These are phyloP conservation scores for Eutypa lata DNA, from an alignment of 2,329 filamentous ascomycete genomes.

Conservation along the genomic window DNA sequence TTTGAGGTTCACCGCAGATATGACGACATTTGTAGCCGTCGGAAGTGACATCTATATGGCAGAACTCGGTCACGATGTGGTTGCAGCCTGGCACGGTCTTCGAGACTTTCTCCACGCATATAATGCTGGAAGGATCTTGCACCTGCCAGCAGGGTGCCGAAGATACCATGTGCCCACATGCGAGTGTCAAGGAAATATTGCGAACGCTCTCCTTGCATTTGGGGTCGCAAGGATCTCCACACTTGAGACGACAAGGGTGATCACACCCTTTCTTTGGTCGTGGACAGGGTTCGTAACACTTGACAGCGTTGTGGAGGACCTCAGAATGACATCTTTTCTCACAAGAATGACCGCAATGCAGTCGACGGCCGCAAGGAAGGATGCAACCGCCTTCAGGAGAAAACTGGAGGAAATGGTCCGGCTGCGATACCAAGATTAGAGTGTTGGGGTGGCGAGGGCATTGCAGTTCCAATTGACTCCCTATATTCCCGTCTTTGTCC, in stretches of 20 bases:
- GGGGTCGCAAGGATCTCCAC: constrained; percentile 40
- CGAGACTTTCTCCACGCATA: constrained; percentile 44
- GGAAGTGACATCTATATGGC: constrained; percentile 42
- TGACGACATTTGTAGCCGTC: constrained; percentile 43
- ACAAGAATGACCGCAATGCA: constrained; percentile 48
- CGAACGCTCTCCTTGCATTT: constrained; percentile 33
- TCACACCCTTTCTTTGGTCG: constrained; percentile 38
- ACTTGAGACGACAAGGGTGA: constrained; percentile 41
- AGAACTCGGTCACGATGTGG: constrained; percentile 50
- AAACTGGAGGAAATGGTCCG: constrained; percentile 54
- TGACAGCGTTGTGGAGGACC: constrained; percentile 42
- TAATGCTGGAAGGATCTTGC: constrained; percentile 43
- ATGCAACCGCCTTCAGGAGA: constrained; percentile 63
- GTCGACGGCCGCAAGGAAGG: constrained; percentile 45
- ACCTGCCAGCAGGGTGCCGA: constrained; percentile 34
- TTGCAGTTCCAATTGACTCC: constrained; percentile 47
- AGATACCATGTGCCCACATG: constrained; percentile 39
- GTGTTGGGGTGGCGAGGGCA: constrained; percentile 60
- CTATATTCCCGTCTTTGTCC: constrained; percentile 41
- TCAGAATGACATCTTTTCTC: constrained; percentile 44
- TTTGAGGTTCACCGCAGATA: constrained; percentile 41
- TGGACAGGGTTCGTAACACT: constrained; percentile 43
- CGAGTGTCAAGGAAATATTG: constrained; percentile 26
- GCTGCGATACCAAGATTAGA: constrained; percentile 44
- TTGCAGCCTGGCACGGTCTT: constrained; percentile 51